Evolutionary conservation across 805 yeast genomes (phyloP), one percentile per base, ranked within the genome.

Genomic region (Wickerhamomyces strasburgensis): DNA sequence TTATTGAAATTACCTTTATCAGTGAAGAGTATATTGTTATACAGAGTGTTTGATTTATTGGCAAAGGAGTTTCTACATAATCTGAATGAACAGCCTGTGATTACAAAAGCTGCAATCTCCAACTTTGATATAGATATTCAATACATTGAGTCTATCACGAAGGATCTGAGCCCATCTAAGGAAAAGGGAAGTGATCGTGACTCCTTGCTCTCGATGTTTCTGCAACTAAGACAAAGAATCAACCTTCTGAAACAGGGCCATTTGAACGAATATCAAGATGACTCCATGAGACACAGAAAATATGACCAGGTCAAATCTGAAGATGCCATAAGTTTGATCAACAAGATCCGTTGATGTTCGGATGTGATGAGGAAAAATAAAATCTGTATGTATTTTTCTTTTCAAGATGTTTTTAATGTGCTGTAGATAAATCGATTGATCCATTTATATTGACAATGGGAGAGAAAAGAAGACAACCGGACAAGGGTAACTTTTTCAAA

Each of bases 1-100:
- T 75, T 93, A 49, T 80, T 83, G 9, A 84, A 83, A 41, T 67
- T 93, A 32, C 97, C 98, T 0, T 71, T 72, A 31, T 73, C 84
- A 5, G 79, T 90, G 39, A 75, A 84, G 48, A 79, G 90, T 3
- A 64, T 88, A 42, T 75, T 94, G n/a, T 72, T 89, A 42, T 79
- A 87, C 47, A 75, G 95, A 54, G 87, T 90, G 19, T 86, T 85
- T 56, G 98, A 89, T 62, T 79, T 84, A 46, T 72, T 93, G 42
- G 79, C 94, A 0, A 74, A 80, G 28, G 75, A 80, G 43, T 75
- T 90, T 56, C 65, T 84, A 43, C 69, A 71, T 30, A 66, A 79
- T 7, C 65, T 89, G 42, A 65, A 77, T 31, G 60, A 69, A 26
- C 70, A 72, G 14, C 73, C 78, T 1, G 72, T 70, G 2, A 57